Conservation (phyloP, 306 rosid species). For the Casuarina cunninghamiana region DNA sequence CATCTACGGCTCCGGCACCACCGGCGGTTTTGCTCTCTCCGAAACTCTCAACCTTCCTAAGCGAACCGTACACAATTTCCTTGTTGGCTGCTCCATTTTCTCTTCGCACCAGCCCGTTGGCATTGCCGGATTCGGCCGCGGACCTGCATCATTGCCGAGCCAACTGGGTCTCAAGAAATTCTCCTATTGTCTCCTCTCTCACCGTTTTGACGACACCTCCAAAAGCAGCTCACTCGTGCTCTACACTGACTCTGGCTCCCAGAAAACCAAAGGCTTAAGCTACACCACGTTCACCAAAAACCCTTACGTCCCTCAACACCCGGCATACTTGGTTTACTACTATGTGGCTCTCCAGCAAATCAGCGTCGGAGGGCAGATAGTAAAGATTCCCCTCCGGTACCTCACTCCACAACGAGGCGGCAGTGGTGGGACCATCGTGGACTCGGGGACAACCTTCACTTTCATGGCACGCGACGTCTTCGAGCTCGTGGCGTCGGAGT, state of each 20-base stretch:
- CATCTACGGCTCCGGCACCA: slow-evolving; percentile 4
- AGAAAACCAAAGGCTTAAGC: background rate
- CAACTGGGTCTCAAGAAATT: slow-evolving; percentile 8
- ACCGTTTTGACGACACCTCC: slow-evolving; percentile 1
- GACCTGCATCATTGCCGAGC: background rate
- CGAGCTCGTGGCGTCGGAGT: background rate
- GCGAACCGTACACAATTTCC: background rate
- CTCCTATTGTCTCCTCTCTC: slow-evolving; percentile 11
- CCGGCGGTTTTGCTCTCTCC: slow-evolving; percentile 1
- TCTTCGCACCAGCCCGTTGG: slow-evolving; percentile 7
- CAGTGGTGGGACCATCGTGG: slow-evolving; percentile 4
- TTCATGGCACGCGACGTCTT: slow-evolving; percentile 6
- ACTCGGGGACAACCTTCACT: slow-evolving; percentile 16
- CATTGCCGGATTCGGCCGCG: background rate
- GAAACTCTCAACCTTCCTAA: slow-evolving; percentile 6
- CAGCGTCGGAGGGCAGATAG: background rate
- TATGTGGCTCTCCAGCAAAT: background rate
- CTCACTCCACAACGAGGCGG: background rate
- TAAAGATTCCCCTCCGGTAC: slow-evolving; percentile 2
- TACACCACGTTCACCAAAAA: background rate
- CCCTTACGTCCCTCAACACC: background rate
- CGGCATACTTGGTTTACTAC: background rate
- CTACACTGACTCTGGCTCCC: background rate
- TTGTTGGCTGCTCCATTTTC: slow-evolving; percentile 7
- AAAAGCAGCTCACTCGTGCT: slow-evolving; percentile 6